Evolutionary conservation across 768 basidiomycete species (phyloP).

Genomic region (Megacollybia marginata): DNA sequence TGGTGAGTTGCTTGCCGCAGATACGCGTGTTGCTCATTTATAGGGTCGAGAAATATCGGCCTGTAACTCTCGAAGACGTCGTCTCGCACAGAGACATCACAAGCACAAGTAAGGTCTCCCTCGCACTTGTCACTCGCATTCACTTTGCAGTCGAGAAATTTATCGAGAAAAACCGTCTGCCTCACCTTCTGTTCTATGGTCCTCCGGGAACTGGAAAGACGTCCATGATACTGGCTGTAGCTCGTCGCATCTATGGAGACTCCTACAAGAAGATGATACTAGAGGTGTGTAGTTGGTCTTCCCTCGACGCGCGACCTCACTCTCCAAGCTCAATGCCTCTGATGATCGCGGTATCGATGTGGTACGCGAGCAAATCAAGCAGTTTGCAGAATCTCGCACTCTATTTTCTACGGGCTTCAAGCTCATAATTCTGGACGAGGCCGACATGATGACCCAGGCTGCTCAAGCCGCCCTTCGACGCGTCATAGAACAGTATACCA

Average conservation of each 20-base stretch:
- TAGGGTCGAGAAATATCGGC: slow-evolving; percentile 98
- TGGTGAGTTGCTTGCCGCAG: slow-evolving; percentile 47
- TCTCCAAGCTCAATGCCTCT: slow-evolving; percentile 82
- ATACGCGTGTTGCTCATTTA: slow-evolving; percentile 2
- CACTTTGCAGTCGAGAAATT: slow-evolving; percentile 78
- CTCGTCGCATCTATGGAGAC: slow-evolving; percentile 85
- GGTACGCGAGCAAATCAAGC: slow-evolving; percentile 97
- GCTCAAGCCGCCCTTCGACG: slow-evolving; percentile 95
- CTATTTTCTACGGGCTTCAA: slow-evolving; percentile 91
- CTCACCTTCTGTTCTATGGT: slow-evolving; percentile 94
- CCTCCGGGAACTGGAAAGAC: slow-evolving; percentile 99
- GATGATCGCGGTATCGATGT: slow-evolving; percentile 99
- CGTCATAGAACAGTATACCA: slow-evolving; percentile 97
- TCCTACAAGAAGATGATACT: slow-evolving; percentile 88
- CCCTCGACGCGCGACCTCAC: neutral
- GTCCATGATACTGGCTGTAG: slow-evolving; percentile 93
- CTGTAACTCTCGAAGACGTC: slow-evolving; percentile 85
- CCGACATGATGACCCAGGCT: slow-evolving; percentile 99
- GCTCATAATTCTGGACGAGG: slow-evolving; percentile 96
- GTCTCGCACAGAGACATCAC: slow-evolving; percentile 97
- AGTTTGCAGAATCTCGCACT: slow-evolving; percentile 94
- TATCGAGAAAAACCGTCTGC: slow-evolving; percentile 89
- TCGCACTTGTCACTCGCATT: slow-evolving; percentile 4
- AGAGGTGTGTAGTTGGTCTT: slow-evolving; percentile 48
- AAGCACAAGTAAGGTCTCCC: slow-evolving; percentile 65